Evolutionary conservation across 192 early-diverging fungal genomes (phyloP).

Genomic region (Spizellomyces sp.): DNA sequence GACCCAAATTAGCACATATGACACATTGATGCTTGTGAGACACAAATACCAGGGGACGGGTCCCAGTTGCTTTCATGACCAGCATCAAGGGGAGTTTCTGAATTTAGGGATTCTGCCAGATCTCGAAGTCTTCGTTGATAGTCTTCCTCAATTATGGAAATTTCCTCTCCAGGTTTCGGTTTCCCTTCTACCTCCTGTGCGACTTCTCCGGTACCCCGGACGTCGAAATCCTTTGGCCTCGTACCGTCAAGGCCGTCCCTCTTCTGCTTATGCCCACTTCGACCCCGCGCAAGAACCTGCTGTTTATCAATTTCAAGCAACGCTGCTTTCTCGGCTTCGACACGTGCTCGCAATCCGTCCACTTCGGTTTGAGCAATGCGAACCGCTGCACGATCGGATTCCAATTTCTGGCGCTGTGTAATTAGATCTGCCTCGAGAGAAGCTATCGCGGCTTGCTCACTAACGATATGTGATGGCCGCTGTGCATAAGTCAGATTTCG

Average conservation of each 20-base stretch:
- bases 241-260: neutral
- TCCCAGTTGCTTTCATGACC: no score
- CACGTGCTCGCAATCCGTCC: neutral
- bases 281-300: neutral
- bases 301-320: constrained; percentile 8
- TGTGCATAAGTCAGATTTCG: neutral
- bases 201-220: neutral
- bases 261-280: neutral
- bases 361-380: neutral
- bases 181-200: neutral
- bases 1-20: no score
- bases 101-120: neutral
- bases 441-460: neutral
- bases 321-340: neutral
- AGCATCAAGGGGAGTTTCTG: neutral
- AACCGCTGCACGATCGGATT: neutral
- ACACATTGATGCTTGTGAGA: no score
- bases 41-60: no score
- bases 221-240: neutral
- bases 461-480: neutral
- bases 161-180: neutral
- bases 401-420: neutral
- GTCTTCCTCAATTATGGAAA: neutral
- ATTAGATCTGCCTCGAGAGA: neutral
- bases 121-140: neutral